These are phyloP conservation scores for Entrophospora sp. DNA, from an alignment of 192 early-diverging fungal genomes.

Conservation along the genomic window DNA sequence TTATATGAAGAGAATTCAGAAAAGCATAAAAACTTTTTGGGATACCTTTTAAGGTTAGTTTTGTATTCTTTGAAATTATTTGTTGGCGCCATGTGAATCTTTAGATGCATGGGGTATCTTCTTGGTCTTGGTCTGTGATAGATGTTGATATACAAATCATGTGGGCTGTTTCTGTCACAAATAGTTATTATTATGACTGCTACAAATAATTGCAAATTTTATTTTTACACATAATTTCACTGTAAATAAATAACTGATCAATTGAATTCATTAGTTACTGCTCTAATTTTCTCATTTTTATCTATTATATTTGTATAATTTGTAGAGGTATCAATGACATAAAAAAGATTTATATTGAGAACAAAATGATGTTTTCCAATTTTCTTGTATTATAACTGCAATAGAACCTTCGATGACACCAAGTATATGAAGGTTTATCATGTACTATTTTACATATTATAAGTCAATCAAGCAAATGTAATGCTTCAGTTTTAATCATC, in stretches of 20 bases:
- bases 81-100: conserved; percentile 3
- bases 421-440: neutral
- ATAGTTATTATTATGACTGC: neutral
- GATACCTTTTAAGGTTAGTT: conserved; percentile 1
- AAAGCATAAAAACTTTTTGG: conserved; percentile 2
- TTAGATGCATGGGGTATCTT: conserved; percentile 8
- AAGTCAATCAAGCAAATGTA: neutral
- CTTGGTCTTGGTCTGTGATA: neutral
- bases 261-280: too few species aligned
- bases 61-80: neutral
- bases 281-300: too few species aligned
- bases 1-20: conserved; percentile 9
- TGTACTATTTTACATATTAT: neutral
- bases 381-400: neutral
- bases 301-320: too few species aligned
- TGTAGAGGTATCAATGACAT: neutral
- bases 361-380: neutral
- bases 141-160: neutral
- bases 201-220: too few species aligned
- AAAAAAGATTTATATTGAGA: neutral
- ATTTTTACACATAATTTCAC: too few species aligned
- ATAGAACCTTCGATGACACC: neutral
- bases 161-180: neutral
- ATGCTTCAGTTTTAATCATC: neutral
- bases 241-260: too few species aligned